A percentile compares a stretch with the other conserved stretches of the same genome.
Evolutionary conservation across 176 grass and related monocot species (phyloP).

Genomic region (Poa pratensis): DNA sequence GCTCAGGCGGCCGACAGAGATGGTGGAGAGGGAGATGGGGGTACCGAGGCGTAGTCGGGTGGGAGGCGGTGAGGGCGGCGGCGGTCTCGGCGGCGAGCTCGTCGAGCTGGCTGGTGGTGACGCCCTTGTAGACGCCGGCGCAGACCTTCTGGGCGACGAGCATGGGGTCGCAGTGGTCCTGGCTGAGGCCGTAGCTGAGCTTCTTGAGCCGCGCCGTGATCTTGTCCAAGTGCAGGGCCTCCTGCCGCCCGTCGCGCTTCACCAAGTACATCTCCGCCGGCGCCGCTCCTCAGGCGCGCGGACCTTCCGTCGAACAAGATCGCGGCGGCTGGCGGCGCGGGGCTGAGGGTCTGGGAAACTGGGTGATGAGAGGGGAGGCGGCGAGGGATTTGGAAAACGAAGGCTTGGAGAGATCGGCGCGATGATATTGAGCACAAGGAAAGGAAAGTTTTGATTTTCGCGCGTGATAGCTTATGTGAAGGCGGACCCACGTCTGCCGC

Average conservation of each 20-base stretch:
- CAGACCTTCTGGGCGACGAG: slow-evolving; percentile 37
- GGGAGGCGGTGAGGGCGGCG: slow-evolving; percentile 79
- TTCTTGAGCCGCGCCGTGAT: slow-evolving; percentile 97
- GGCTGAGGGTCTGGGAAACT: background rate
- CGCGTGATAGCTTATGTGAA: background rate
- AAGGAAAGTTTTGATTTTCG: background rate
- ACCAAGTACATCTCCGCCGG: slow-evolving; percentile 80
- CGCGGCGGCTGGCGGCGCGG: background rate
- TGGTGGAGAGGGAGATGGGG: no score
- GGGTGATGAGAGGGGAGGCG: background rate
- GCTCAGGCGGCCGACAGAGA: no score
- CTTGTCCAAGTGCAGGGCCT: slow-evolving; percentile 97
- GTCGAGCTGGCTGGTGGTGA: slow-evolving; percentile 30
- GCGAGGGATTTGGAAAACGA: background rate
- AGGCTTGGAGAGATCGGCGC: background rate
- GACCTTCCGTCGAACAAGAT: no score
- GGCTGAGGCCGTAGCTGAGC: slow-evolving; percentile 91
- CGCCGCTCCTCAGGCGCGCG: no score
- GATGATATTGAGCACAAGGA: background rate
- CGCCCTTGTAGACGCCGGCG: slow-evolving; percentile 38
- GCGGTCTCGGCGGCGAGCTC: slow-evolving; percentile 59
- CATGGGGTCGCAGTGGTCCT: slow-evolving; percentile 86
- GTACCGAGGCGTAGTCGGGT: slow-evolving; percentile 84
- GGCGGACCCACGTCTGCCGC: background rate
- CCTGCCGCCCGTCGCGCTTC: slow-evolving; percentile 88